Evolutionary conservation across 176 grass and related monocot species (phyloP), one percentile per base, ranked within the genome.

Genomic region (Musa schizocarpa): DNA sequence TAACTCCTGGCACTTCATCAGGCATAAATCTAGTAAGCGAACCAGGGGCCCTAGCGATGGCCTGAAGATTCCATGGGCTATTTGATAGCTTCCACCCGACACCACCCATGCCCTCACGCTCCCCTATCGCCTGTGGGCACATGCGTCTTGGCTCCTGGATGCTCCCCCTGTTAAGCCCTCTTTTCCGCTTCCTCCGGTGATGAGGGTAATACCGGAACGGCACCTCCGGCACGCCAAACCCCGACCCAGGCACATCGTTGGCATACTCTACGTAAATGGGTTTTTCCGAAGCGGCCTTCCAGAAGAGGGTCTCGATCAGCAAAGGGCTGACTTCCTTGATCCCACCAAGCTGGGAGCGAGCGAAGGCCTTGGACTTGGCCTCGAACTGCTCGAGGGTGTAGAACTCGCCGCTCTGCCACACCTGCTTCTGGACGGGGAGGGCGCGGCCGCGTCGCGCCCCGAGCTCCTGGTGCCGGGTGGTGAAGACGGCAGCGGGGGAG

Each of bases 1-100:
- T 94, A 58, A 99, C 95, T 23, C 95, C 91, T 0, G 88, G 90
- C 75, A 99, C 88, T 55, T 99, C 95, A 11, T 99, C 95, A 0
- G 95, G 91, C 95, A 99, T 99, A 81, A 99, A 99, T 21, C 91
- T 85, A 25, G 95, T 99, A 13, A 94, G 73, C 0, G 95, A 99
- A 22, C 95, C 91, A 53, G 88, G 95, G 2, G 95, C 82, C 8
- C 91, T 78, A 0, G 91, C 90, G 20, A 99, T 94, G 0, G 86
- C 91, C 83, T 99, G 90, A 0, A 99, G 87, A 73, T 99, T 99
- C 95, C 90, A 99, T 11, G 95, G 91, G 85, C 95, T 94, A 25
- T 86, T 79, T n/a, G 95, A 94, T 14, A 94, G 71, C 79, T 69
- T 87, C 90, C 82, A 94, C 13, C 95, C 91, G 0, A 87, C 82